Evolutionary conservation across 495 filamentous ascomycete genomes (phyloP).

Genomic region (Viridothelium virens): DNA sequence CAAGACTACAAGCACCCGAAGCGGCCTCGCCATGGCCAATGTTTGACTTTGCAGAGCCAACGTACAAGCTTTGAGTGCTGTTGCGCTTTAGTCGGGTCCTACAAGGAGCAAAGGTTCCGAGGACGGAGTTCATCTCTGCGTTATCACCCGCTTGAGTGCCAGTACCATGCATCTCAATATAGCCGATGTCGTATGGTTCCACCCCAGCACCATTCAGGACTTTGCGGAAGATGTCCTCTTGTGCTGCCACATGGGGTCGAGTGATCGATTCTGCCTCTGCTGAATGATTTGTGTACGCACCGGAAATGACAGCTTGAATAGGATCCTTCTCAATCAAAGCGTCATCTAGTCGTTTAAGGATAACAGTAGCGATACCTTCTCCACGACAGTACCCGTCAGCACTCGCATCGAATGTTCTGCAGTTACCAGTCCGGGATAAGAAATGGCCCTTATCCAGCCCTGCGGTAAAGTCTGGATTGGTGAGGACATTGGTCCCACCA

Average conservation of each 20-base stretch:
- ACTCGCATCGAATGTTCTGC: constrained; percentile 36
- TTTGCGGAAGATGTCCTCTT: constrained; percentile 22
- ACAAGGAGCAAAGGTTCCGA: constrained; percentile 25
- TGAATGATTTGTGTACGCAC: constrained; percentile 30
- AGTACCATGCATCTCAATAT: constrained; percentile 38
- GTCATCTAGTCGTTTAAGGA: constrained; percentile 35
- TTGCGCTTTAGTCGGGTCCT: constrained; percentile 11
- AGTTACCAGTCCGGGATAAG: constrained; percentile 36
- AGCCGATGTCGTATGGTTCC: constrained; percentile 26
- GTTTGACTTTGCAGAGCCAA: constrained; percentile 30
- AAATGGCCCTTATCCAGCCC: constrained; percentile 34
- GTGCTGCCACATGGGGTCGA: constrained; percentile 27
- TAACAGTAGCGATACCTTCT: constrained; percentile 31
- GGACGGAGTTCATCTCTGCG: constrained; percentile 31
- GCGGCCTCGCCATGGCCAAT: constrained; percentile 33
- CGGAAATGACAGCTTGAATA: constrained; percentile 28
- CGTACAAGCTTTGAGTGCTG: constrained; percentile 17
- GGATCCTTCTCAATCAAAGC: constrained; percentile 31
- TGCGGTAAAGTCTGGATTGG: constrained; percentile 31
- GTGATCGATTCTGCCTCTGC: constrained; percentile 36
- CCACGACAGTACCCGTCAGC: constrained; percentile 39
- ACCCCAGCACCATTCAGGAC: constrained; percentile 21
- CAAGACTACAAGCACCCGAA: constrained; percentile 29
- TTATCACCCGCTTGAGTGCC: constrained; percentile 36
- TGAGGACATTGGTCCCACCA: constrained; percentile 36